Evolutionary conservation across 1,284 basidiomycete genomes (phyloP).

Genomic region (Cryptococcus sp.): DNA sequence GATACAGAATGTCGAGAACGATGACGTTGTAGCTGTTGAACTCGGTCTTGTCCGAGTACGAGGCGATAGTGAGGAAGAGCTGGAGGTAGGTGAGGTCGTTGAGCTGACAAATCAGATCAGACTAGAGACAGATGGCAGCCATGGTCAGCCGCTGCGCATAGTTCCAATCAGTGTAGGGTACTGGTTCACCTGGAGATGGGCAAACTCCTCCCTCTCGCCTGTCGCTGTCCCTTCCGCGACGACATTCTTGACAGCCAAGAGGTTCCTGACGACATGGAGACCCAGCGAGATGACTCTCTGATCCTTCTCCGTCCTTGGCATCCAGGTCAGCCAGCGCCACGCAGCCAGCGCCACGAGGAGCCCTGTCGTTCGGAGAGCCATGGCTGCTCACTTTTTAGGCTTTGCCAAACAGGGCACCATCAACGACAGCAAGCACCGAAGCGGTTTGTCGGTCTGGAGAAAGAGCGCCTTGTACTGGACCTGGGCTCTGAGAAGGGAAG

Average conservation of each 20-base stretch:
- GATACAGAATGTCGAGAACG: conserved; percentile 82
- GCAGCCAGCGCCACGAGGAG: neutral
- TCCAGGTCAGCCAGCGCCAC: neutral
- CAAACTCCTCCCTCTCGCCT: conserved; percentile 69
- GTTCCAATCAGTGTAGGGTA: no score
- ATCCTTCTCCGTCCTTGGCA: conserved; percentile 65
- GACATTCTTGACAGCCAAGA: conserved; percentile 82
- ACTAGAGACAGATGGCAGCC: conserved; percentile 41
- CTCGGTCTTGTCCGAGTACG: conserved; percentile 68
- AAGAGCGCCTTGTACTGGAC: conserved; percentile 68
- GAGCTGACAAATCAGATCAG: conserved; percentile 66
- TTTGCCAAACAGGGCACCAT: conserved; percentile 48
- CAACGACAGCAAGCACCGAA: conserved; percentile 45
- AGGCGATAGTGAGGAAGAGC: conserved; percentile 75
- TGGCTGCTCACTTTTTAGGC: conserved; percentile 34
- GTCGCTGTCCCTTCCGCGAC: conserved; percentile 65
- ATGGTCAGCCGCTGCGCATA: neutral
- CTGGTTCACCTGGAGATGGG: conserved; percentile 61
- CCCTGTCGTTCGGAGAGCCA: neutral
- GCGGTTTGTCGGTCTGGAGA: conserved; percentile 23
- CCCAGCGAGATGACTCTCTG: conserved; percentile 80
- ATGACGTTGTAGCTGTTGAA: conserved; percentile 82
- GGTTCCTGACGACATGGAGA: conserved; percentile 84
- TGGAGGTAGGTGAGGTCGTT: conserved; percentile 70
- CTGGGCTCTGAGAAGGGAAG: conserved; percentile 72